Conservation (phyloP, 208 protist genomes). For the Trypanosoma rangeli region DNA sequence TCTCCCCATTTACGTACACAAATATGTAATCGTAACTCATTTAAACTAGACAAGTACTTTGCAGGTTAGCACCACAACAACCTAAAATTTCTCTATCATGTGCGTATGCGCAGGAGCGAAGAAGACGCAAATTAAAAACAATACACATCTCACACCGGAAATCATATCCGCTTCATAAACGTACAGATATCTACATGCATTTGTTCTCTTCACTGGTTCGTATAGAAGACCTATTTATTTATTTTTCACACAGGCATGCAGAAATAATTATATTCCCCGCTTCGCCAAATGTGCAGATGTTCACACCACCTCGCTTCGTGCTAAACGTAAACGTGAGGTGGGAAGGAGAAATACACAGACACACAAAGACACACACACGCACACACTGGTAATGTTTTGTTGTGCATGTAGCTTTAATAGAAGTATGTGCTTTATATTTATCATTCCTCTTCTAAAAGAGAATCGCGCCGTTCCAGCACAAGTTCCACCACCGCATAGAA, state of each 20-base stretch:
- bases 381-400: neutral
- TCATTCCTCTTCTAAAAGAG: conserved; percentile 6
- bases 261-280: too few relatives aligned
- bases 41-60: neutral
- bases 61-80: conserved; percentile 2
- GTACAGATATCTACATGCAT: too few relatives aligned
- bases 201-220: too few relatives aligned
- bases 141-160: neutral
- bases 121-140: neutral
- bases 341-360: neutral
- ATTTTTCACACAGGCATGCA: too few relatives aligned
- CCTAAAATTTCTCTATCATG: neutral
- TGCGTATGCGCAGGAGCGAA: neutral
- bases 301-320: too few relatives aligned
- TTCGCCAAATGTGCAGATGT: too few relatives aligned
- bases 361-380: conserved; percentile 1
- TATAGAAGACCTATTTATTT: too few relatives aligned
- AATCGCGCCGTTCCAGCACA: conserved; percentile 17
- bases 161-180: neutral
- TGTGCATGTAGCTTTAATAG: neutral
- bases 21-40: conserved; percentile 21
- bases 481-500: conserved; percentile 12
- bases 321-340: too few relatives aligned
- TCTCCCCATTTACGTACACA: conserved; percentile 78
- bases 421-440: neutral